phyloP scores from a whole-genome alignment of 345 rosid species.

The Erysimum cheiranthoides region DNA sequence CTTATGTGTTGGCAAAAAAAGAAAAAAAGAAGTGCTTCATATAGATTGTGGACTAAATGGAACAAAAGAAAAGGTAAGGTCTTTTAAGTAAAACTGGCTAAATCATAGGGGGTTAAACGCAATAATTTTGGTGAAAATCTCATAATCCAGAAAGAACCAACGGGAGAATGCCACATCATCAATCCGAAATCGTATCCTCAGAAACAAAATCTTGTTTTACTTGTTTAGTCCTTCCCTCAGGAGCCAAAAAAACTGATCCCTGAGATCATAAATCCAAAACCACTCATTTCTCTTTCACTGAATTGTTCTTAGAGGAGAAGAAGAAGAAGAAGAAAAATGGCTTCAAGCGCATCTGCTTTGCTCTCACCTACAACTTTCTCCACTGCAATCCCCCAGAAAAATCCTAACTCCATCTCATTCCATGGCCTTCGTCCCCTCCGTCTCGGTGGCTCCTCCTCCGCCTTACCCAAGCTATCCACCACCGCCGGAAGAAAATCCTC shows the following conservation, averaged over 20 bases:
- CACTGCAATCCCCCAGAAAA: conserved; percentile 32
- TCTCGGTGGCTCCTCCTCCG: conserved; percentile 37
- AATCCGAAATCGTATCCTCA: conserved; percentile 42
- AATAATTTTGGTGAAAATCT: conserved; percentile 27
- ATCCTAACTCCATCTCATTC: conserved; percentile 46
- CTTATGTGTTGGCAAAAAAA: not conserved
- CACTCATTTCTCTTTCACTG: conserved; percentile 8
- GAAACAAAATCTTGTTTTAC: conserved; percentile 33
- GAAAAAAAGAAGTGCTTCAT: not conserved
- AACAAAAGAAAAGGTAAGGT: not conserved
- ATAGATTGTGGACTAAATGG: not conserved
- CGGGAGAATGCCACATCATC: conserved; percentile 37
- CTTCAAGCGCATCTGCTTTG: conserved; percentile 46
- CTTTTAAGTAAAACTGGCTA: not conserved
- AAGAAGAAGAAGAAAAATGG: conserved; percentile 35
- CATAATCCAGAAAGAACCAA: conserved; percentile 48
- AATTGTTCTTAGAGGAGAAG: not conserved
- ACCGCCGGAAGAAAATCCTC: conserved; percentile 40
- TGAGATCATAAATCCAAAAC: conserved; percentile 37
- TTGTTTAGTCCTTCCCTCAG: not conserved
- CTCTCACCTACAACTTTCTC: conserved; percentile 42
- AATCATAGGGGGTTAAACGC: not conserved
- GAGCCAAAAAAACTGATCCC: not conserved
- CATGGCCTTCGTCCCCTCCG: conserved; percentile 52
- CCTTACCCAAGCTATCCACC: conserved; percentile 39